Base-by-base conservation (phyloP, 164 flowering plant species). In the Chimonanthus salicifolius region DNA sequence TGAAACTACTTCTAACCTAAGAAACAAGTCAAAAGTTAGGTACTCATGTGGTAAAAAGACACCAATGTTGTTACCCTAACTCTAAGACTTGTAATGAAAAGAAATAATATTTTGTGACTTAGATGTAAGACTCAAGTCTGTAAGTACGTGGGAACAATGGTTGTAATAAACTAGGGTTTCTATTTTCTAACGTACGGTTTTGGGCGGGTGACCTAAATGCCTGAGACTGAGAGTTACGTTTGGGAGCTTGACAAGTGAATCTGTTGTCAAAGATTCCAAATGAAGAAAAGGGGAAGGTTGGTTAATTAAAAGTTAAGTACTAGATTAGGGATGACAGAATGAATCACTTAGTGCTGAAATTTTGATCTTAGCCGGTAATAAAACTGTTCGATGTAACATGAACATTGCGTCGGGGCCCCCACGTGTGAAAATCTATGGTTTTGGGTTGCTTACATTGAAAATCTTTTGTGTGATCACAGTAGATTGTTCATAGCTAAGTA, bases 1-100 rank as follows among this genome's bases (percentile, higher is more conserved):
- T 71, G 65, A 58, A 54, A 46, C 8, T 45, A 13, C 73, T 46
- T 20, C 73, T 71, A 51, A 60, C 73, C 73, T 71, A 60, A 58
- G 49, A 71, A 71, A 71, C 73, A 71, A 71, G 73, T 71, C 73
- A 71, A 71, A 58, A 71, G 73, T 71, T 71, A 71, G 73, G 65
- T 71, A 46, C 64, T 9, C 49, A 45, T 47, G 16, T 58, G 65
- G 73, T 71, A 54, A 71, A 58, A 71, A 51, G 63, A 13, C n/a
- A 20, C 11, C 21, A 3, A 70, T 70, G 72, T 49, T 70, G 65
- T 58, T 71, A 58, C 65, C 65, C 73, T 60, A 58, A 71, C 64
- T 45, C 65, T 10, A 54, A 20, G 66, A 71, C 73, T 71, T 71
- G 50, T n/a, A 1, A 47, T 15, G 18, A 46, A 20, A n/a, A 16